Base-by-base conservation (phyloP, 176 grass and related monocot species). In the Aegilops longissima region DNA sequence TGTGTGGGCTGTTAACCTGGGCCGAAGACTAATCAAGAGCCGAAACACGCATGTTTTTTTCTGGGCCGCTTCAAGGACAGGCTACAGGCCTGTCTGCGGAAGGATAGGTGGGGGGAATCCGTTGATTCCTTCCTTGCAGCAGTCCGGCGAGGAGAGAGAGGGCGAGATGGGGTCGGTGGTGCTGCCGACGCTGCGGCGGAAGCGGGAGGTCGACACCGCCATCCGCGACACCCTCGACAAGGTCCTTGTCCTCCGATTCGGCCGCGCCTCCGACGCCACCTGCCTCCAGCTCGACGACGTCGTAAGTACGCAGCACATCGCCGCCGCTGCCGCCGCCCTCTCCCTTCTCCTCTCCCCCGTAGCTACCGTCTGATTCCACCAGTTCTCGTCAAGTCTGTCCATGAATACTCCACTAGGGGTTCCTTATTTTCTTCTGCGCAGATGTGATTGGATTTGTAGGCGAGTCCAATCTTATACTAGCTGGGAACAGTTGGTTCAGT, bases 211-310 rank as follows among this genome's bases (percentile, higher is more conserved):
- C 21, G 95, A 95, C 64, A 6, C 71, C 23, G 74, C 89, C 67
- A 95, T 98, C 35, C 82, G 93, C 40, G 88, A 95, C 80, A 95
- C 91, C 30, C 93, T 98, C 30, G 93, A 98, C 73, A 92, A 90
- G 89, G 93, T 98, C 66, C 72, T 98, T 36, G 89, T 98, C 82
- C 93, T 98, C 79, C 93, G 93, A 5, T 95, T 98, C 59, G 96
- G 93, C 62, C 87, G 93, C 29, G 42, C 73, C 78, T 49, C 67
- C 33, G 96, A 95, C 73, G 31, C 91, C 39, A 35, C 84, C 81
- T 95, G 90, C 87, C 91, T 98, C 83, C 93, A 95, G 44, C 86
- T 95, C 47, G 96, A 98, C 65, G 90, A 95, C 78, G 78, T 95
- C 81, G 96, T 95, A 87, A 40, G 76, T 35, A 1, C 20, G 4